A percentile compares a stretch with the other conserved stretches of the same genome.
These are phyloP conservation scores for Candida odintsovae DNA, from an alignment of 805 yeast species.

Conservation along the genomic window DNA sequence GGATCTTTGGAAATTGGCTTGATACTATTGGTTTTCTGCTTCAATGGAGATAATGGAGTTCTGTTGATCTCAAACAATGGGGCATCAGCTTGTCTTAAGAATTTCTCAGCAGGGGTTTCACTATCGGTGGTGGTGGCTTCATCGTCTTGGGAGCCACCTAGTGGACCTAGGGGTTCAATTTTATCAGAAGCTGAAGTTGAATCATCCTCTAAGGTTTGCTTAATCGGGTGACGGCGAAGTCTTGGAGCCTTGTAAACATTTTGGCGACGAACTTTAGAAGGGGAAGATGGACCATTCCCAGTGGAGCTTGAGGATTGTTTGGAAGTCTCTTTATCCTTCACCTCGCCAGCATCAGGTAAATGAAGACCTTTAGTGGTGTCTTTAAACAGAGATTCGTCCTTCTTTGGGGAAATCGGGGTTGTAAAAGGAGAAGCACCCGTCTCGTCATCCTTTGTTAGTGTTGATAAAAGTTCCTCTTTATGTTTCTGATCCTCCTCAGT, in stretches of 20 bases:
- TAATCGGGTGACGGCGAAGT: conserved; percentile 31
- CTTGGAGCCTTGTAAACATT: conserved; percentile 44
- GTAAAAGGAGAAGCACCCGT: conserved; percentile 1
- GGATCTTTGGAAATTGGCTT: not conserved
- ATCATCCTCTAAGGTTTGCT: conserved; percentile 3
- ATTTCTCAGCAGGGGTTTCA: conserved; percentile 27
- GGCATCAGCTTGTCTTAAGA: conserved; percentile 43
- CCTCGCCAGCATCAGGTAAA: conserved; percentile 8
- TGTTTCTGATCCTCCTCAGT: conserved; percentile 3
- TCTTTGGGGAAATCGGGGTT: conserved; percentile 18
- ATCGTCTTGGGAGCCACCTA: conserved; percentile 25
- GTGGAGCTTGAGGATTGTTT: conserved; percentile 2
- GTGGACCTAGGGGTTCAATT: conserved; percentile 28
- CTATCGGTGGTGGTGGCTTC: conserved; percentile 27
- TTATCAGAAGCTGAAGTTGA: conserved; percentile 18
- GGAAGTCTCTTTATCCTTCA: conserved; percentile 12
- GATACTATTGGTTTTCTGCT: conserved; percentile 6
- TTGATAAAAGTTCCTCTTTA: conserved; percentile 30
- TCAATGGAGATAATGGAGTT: conserved; percentile 22
- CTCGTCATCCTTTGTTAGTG: conserved; percentile 31
- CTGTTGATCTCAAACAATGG: conserved; percentile 46
- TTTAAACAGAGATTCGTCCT: conserved; percentile 30
- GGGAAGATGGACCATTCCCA: conserved; percentile 20
- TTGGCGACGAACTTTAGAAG: conserved; percentile 36
- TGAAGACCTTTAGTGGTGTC: conserved; percentile 11